These are phyloP conservation scores for Astragalus glycyphyllos DNA, from an alignment of 306 rosid genomes.

Conservation along the genomic window DNA sequence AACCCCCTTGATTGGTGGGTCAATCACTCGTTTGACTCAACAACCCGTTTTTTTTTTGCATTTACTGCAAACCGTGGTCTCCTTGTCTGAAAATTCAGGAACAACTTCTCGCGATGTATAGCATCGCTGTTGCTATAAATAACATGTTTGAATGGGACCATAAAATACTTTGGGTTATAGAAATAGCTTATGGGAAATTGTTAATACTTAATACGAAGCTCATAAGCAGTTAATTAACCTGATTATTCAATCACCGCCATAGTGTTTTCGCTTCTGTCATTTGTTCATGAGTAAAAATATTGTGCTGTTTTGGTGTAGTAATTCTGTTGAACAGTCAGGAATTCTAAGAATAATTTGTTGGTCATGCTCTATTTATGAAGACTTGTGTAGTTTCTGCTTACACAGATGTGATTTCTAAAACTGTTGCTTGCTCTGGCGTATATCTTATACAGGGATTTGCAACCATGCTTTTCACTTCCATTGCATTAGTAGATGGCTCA, in stretches of 20 bases:
- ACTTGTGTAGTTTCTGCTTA: slow-evolving; percentile 30
- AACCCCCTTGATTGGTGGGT: too few relatives aligned
- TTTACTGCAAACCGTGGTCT: too few relatives aligned
- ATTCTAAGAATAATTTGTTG: slow-evolving; percentile 7
- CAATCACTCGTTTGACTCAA: too few relatives aligned
- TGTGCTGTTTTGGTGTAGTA: slow-evolving; percentile 9
- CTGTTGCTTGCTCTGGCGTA: slow-evolving; percentile 28
- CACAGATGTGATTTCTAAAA: slow-evolving; percentile 15
- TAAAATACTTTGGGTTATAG: too few relatives aligned
- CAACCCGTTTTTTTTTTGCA: too few relatives aligned
- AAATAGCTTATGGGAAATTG: too few relatives aligned
- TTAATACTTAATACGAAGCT: too few relatives aligned
- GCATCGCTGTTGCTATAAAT: too few relatives aligned
- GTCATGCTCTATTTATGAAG: neutral
- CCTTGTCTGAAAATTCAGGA: too few relatives aligned
- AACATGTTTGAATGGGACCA: too few relatives aligned
- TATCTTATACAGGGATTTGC: slow-evolving; percentile 54
- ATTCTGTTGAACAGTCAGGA: slow-evolving; percentile 6
- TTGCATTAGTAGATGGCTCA: slow-evolving; percentile 64
- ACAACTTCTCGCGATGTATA: too few relatives aligned
- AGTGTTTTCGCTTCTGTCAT: neutral
- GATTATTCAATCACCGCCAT: neutral
- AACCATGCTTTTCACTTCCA: slow-evolving; percentile 66
- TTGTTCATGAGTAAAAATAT: slow-evolving; percentile 22
- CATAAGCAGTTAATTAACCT: neutral